Conservation (phyloP, 345 rosid species). For the Gossypium thurberi region DNA sequence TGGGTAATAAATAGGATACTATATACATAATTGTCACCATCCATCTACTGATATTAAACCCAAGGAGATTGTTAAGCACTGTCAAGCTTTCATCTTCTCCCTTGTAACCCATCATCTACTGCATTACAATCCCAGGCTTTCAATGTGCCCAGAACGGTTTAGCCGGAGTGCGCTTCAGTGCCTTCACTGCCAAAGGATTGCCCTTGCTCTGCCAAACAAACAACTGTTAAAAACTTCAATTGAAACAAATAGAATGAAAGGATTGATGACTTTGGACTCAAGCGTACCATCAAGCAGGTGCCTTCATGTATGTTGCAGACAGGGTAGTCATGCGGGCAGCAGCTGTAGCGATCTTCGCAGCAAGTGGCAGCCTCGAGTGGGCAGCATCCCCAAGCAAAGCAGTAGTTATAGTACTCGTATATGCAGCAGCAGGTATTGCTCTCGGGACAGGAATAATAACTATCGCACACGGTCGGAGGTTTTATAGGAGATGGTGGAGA, state of each 20-base stretch:
- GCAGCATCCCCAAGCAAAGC: slow-evolving; percentile 96
- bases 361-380: slow-evolving; percentile 80
- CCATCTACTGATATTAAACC: neutral
- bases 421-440: slow-evolving; percentile 85
- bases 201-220: slow-evolving; percentile 60
- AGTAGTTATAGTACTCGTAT: slow-evolving; percentile 44
- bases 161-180: slow-evolving; percentile 68
- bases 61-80: neutral
- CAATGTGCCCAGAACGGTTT: slow-evolving; percentile 50
- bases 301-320: slow-evolving; percentile 55
- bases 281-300: slow-evolving; percentile 60
- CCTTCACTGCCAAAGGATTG: slow-evolving; percentile 69
- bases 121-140: slow-evolving; percentile 3
- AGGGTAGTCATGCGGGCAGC: slow-evolving; percentile 85
- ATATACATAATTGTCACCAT: slow-evolving; percentile 9
- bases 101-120: slow-evolving; percentile 9
- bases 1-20: neutral
- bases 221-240: neutral
- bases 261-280: neutral
- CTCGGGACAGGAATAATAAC: slow-evolving; percentile 53
- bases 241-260: neutral
- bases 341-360: slow-evolving; percentile 70
- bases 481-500: slow-evolving; percentile 85
- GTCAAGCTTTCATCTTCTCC: slow-evolving; percentile 3
- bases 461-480: slow-evolving; percentile 71